Evolutionary conservation across 2,329 filamentous ascomycete species (phyloP).

Genomic region (Leptoxyphium fumago): DNA sequence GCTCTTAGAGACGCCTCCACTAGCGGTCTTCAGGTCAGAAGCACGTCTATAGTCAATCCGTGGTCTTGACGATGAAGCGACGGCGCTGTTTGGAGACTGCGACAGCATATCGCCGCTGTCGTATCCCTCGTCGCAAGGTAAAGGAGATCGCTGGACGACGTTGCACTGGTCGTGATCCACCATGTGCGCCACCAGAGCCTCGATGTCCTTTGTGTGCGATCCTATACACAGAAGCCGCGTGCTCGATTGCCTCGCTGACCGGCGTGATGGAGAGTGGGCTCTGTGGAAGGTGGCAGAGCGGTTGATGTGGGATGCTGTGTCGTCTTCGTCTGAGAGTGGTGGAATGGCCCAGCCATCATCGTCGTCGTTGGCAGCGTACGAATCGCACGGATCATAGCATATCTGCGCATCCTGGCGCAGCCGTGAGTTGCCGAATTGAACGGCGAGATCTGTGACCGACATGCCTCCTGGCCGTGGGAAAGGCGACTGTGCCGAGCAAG

Average conservation of each 20-base stretch:
- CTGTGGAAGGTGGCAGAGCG: constrained; percentile 4
- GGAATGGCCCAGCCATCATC: constrained; percentile 17
- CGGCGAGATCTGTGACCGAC: constrained; percentile 19
- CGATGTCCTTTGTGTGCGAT: constrained; percentile 26
- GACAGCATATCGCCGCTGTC: constrained; percentile 7
- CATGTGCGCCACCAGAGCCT: constrained; percentile 28
- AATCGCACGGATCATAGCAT: constrained; percentile 18
- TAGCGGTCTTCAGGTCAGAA: constrained; percentile 10
- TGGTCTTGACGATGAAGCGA: constrained; percentile 5
- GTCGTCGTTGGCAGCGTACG: constrained; percentile 18
- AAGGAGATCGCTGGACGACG: constrained; percentile 5
- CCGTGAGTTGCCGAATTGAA: constrained; percentile 13
- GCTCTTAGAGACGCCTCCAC: constrained; percentile 2
- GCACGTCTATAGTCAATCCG: constrained; percentile 9
- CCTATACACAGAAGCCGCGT: constrained; percentile 26
- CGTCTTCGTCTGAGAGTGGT: constrained; percentile 5
- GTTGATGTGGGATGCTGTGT: constrained; percentile 1
- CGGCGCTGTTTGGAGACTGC: constrained; percentile 9
- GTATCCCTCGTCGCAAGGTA: constrained; percentile 14
- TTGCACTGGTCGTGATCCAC: constrained; percentile 28
- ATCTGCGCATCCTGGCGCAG: constrained; percentile 15
- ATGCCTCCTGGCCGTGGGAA: constrained; percentile 9
- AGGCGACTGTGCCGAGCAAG: constrained; percentile 14
- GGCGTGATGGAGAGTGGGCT: constrained; percentile 21
- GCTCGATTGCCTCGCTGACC: constrained; percentile 27